Conservation (phyloP, 2,329 filamentous ascomycete genomes). For the Fusarium denticulatum region DNA sequence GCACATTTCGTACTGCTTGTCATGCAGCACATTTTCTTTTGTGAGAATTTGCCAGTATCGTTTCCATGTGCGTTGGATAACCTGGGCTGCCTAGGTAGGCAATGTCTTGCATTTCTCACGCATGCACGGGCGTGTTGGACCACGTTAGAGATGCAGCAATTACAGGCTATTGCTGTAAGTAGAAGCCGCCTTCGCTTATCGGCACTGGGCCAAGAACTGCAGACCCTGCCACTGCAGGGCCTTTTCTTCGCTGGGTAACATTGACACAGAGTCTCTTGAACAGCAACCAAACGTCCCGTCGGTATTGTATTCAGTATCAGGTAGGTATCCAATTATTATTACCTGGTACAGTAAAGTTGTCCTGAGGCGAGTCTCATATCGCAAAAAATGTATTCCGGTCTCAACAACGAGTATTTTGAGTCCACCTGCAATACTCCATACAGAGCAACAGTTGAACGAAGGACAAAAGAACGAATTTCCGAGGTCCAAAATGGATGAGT, state of each 20-base stretch:
- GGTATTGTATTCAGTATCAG: background rate
- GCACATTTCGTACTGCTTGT: constrained; percentile 6
- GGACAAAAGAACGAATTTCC: background rate
- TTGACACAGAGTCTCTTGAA: background rate
- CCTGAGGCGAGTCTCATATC: background rate
- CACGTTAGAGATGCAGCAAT: constrained; percentile 12
- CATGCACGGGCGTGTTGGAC: background rate
- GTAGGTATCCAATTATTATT: background rate
- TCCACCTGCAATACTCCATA: background rate
- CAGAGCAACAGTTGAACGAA: background rate
- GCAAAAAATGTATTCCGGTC: too few species aligned
- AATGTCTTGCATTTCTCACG: background rate
- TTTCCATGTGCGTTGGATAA: background rate
- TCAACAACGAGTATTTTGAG: background rate
- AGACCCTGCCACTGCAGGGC: constrained; percentile 2
- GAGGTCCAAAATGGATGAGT: constrained; percentile 14
- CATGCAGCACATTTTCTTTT: background rate
- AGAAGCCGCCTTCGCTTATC: constrained; percentile 37
- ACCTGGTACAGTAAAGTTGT: too few species aligned
- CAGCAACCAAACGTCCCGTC: background rate
- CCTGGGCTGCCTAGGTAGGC: background rate
- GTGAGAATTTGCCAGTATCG: background rate
- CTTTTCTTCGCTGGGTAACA: constrained; percentile 1
- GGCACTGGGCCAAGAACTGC: constrained; percentile 37
- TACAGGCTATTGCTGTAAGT: background rate